Evolutionary conservation across 1,139 yeast genomes (phyloP).

Genomic region (Zygoascus meyerae): DNA sequence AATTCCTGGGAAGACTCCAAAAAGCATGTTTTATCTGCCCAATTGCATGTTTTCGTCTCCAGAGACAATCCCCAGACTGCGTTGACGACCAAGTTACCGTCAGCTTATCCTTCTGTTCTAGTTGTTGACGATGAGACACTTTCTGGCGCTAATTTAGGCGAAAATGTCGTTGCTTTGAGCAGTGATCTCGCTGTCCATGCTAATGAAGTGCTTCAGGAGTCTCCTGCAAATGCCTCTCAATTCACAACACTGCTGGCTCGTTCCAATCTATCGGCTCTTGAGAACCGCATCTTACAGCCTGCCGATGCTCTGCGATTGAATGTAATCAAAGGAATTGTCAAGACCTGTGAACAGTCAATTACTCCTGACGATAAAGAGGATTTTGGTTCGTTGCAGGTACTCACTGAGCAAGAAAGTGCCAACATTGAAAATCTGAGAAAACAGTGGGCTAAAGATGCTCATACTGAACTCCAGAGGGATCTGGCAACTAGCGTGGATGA

Average conservation of each 20-base stretch:
- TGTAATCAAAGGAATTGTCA: conserved; percentile 24
- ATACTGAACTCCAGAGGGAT: conserved; percentile 34
- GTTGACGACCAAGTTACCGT: conserved; percentile 15
- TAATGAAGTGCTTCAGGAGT: conserved; percentile 24
- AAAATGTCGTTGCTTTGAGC: conserved; percentile 15
- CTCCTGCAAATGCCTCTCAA: conserved; percentile 28
- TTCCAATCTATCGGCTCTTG: conserved; percentile 26
- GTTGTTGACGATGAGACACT: conserved; percentile 21
- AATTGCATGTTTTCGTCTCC: conserved; percentile 27
- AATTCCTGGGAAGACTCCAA: conserved; percentile 29
- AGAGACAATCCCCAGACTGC: conserved; percentile 19
- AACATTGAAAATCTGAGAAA: conserved; percentile 24
- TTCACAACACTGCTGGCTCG: conserved; percentile 22
- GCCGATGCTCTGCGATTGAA: conserved; percentile 15
- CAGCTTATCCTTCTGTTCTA: conserved; percentile 22
- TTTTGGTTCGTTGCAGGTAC: conserved; percentile 7
- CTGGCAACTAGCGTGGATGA: conserved; percentile 25
- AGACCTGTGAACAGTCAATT: conserved; percentile 23
- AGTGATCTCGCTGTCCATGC: conserved; percentile 26
- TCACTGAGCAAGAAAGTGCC: conserved; percentile 18
- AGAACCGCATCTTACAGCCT: conserved; percentile 20
- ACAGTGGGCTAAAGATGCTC: conserved; percentile 36
- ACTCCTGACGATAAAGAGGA: neutral
- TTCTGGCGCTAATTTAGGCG: conserved; percentile 9
- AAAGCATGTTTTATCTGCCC: conserved; percentile 30